These are phyloP conservation scores for Pseudopithomyces chartarum DNA, from an alignment of 2,329 filamentous ascomycete species.

Conservation along the genomic window DNA sequence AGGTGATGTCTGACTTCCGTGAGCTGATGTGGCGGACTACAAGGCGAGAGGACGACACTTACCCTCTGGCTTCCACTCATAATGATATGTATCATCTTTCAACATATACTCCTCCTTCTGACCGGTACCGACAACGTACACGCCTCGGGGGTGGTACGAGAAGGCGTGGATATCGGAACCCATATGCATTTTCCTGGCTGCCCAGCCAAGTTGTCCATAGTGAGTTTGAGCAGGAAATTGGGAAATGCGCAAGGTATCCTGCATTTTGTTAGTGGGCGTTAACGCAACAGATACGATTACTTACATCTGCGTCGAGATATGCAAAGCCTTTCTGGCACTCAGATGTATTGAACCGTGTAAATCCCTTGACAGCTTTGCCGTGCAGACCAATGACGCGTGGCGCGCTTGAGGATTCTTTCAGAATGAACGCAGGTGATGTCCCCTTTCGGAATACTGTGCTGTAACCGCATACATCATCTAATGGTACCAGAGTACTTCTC, in stretches of 20 bases:
- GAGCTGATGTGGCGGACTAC: not conserved
- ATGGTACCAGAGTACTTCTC: constrained; percentile 59
- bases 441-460: constrained; percentile 84
- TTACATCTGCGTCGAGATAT: constrained; percentile 69
- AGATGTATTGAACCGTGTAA: constrained; percentile 78
- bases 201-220: constrained; percentile 76
- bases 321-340: constrained; percentile 83
- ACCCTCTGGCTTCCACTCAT: constrained; percentile 77
- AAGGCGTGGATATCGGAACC: constrained; percentile 73
- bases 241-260: constrained; percentile 74
- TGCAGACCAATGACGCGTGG: constrained; percentile 77
- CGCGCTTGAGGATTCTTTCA: constrained; percentile 78
- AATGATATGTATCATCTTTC: constrained; percentile 82
- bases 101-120: constrained; percentile 74
- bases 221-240: constrained; percentile 70
- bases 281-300: constrained; percentile 7
- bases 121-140: constrained; percentile 78
- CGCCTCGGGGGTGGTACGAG: constrained; percentile 76
- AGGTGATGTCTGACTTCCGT: constrained; percentile 51
- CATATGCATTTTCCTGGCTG: constrained; percentile 72
- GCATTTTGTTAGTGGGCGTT: constrained; percentile 17
- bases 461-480: constrained; percentile 74
- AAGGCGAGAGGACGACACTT: constrained; percentile 12
- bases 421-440: constrained; percentile 75
- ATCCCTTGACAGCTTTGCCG: constrained; percentile 68